A percentile compares a stretch with the other conserved stretches of the same genome.
Conservation (phyloP, 2,329 filamentous ascomycete species). For the Dichotomopilus funicola region DNA sequence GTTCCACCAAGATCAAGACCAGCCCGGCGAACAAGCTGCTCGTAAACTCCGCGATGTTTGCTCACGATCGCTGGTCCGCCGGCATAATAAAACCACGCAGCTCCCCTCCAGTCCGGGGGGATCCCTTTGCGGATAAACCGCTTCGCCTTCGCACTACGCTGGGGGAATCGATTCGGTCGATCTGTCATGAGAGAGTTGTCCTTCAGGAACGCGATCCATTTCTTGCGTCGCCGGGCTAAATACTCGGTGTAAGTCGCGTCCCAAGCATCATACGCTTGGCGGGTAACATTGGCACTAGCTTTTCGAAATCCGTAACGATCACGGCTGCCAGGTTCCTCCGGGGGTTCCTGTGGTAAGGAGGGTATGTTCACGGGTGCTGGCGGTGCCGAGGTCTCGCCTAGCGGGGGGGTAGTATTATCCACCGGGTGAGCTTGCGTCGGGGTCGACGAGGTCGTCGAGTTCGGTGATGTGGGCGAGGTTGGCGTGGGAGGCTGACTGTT, state of each 20-base stretch:
- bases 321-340: slow-evolving; percentile 47
- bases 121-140: slow-evolving; percentile 89
- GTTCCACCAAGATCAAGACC: slow-evolving; percentile 18
- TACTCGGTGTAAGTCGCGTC: slow-evolving; percentile 68
- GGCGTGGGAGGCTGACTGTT: slow-evolving; percentile 9
- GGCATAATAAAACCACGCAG: slow-evolving; percentile 95
- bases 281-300: slow-evolving; percentile 68
- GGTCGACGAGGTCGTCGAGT: neutral
- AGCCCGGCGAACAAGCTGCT: slow-evolving; percentile 54
- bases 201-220: slow-evolving; percentile 74
- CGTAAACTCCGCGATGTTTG: slow-evolving; percentile 71
- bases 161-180: slow-evolving; percentile 69
- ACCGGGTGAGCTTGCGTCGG: neutral
- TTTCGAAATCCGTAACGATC: slow-evolving; percentile 94
- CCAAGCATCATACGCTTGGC: slow-evolving; percentile 78
- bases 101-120: slow-evolving; percentile 87
- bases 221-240: slow-evolving; percentile 65
- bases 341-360: slow-evolving; percentile 30
- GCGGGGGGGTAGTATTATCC: neutral
- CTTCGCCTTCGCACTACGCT: slow-evolving; percentile 75
- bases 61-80: slow-evolving; percentile 74
- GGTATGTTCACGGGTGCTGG: slow-evolving; percentile 25
- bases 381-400: neutral
- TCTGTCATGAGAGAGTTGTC: slow-evolving; percentile 68
- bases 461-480: neutral